Evolutionary conservation across 208 protist species (phyloP), one percentile per base, ranked within the genome.

Genomic region (Wallacemonas sp.): DNA sequence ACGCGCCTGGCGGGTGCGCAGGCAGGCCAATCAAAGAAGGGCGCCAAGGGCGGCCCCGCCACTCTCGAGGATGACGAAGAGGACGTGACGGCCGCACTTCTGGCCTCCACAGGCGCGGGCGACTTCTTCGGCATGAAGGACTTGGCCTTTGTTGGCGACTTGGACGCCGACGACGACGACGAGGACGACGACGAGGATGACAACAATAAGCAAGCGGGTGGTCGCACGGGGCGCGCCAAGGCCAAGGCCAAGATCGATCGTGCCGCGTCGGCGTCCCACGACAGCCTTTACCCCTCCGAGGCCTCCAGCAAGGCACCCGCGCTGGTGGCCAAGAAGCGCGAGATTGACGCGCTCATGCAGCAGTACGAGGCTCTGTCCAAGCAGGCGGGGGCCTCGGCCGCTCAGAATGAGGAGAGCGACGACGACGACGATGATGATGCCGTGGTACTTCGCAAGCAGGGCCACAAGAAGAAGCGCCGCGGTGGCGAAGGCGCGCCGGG

Each of bases 341-440:
- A 82, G 26, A 73, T 86, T 14, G 79, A 85, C 44, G 74, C 64
- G 8, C 65, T 85, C 55, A 57, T 84, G 28, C 45, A 61, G 29
- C 26, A 68, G 38, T 67, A 79, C 32, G n/a, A 67, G 26, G 28
- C 59, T 23, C n/a, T 61, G 26, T 39, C 63, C 25, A 20, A 73
- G 33, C 14, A 48, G 33, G 31, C 57, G 59, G 32, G 3, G 7
- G 22, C 38, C 20, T 39, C 57, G 3, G 22, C 54, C 36, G 71
- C 29, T 3, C 11, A 32, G 22, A 23, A 45, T 2, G 39, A 69
- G 11, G 28, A 55, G 23, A 48, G 28, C 14, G 29, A 33, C 41
- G 45, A 32, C 2, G 67, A 54, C 11, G 42, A 36, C 28, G 65
- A 81, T 39, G 65, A 70, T 16, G 36, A 14, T 14, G 36, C 7